Percentiles rank a stretch among this genome's conserved stretches.
Evolutionary conservation across 805 yeast species (phyloP).

Genomic region (Teunomyces tritomae): DNA sequence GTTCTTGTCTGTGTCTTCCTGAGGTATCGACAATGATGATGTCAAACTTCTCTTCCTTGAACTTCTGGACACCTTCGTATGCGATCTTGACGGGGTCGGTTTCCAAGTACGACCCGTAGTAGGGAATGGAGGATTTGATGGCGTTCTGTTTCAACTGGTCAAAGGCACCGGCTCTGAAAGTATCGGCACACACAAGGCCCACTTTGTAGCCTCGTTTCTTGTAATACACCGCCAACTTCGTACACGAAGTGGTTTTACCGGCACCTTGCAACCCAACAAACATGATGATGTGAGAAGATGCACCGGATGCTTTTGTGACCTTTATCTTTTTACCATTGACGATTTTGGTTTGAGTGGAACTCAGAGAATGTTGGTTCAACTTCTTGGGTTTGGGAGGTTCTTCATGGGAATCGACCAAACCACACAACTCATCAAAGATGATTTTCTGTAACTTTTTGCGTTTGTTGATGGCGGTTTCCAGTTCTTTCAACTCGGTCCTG

Average conservation of each 20-base stretch:
- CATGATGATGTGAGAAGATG: constrained; percentile 68
- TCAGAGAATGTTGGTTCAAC: constrained; percentile 37
- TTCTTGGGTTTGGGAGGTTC: constrained; percentile 80
- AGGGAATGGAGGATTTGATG: constrained; percentile 90
- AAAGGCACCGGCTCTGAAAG: constrained; percentile 99
- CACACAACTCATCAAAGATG: constrained; percentile 88
- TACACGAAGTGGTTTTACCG: constrained; percentile 97
- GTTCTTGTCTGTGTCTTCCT: constrained; percentile 96
- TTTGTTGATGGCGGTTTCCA: constrained; percentile 56
- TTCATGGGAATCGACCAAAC: constrained; percentile 71
- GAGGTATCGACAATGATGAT: constrained; percentile 95
- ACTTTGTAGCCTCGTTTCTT: constrained; percentile 91
- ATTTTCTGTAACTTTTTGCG: constrained; percentile 86
- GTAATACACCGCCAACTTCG: constrained; percentile 92
- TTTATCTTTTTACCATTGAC: constrained; percentile 27
- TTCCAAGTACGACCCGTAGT: constrained; percentile 91
- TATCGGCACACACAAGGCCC: constrained; percentile 97
- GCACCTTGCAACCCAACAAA: constrained; percentile 98
- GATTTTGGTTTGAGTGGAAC: constrained; percentile 14
- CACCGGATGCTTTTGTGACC: constrained; percentile 19
- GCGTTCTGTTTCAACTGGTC: constrained; percentile 98
- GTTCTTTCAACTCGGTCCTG: constrained; percentile 52
- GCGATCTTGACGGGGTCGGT: constrained; percentile 95
- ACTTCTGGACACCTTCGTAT: constrained; percentile 84
- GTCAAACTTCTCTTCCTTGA: constrained; percentile 88